A percentile compares a stretch with the other conserved stretches of the same genome.
phyloP scores from a whole-genome alignment of 2,329 filamentous ascomycete species.

The Didymella exigua region DNA sequence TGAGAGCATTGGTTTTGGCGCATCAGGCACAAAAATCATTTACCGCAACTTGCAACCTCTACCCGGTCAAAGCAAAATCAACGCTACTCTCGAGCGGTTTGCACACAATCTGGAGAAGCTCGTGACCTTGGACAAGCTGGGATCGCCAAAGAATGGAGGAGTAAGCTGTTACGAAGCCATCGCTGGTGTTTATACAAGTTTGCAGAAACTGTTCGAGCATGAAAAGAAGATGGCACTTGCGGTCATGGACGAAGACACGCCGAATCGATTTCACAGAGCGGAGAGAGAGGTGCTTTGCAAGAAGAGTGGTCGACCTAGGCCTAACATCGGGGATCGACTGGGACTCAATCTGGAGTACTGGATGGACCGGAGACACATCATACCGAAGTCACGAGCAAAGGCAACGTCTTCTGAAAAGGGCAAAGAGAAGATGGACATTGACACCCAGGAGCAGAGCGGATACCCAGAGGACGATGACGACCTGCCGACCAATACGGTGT shows the following conservation, averaged over 20 bases:
- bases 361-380: conserved; percentile 65
- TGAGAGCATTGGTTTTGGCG: conserved; percentile 54
- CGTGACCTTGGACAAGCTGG: conserved; percentile 73
- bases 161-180: conserved; percentile 81
- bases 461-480: conserved; percentile 45
- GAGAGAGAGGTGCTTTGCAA: conserved; percentile 69
- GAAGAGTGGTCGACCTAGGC: conserved; percentile 70
- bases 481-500: conserved; percentile 58
- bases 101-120: conserved; percentile 73
- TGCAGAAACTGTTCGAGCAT: conserved; percentile 72
- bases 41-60: conserved; percentile 66
- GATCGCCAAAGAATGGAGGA: conserved; percentile 60
- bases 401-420: conserved; percentile 46
- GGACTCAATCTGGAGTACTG: conserved; percentile 80
- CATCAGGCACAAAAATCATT: conserved; percentile 68
- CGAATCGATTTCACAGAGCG: conserved; percentile 54
- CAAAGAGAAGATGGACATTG: conserved; percentile 46
- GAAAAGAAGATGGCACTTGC: conserved; percentile 60
- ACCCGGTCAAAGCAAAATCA: conserved; percentile 67
- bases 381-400: conserved; percentile 23
- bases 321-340: conserved; percentile 70
- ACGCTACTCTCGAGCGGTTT: conserved; percentile 73
- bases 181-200: conserved; percentile 72
- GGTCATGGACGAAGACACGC: conserved; percentile 44
- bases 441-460: conserved; percentile 22